Percentiles rank a stretch among this genome's conserved stretches.
These are phyloP conservation scores for Apodospora peruviana DNA, from an alignment of 495 filamentous ascomycete genomes.

Conservation along the genomic window DNA sequence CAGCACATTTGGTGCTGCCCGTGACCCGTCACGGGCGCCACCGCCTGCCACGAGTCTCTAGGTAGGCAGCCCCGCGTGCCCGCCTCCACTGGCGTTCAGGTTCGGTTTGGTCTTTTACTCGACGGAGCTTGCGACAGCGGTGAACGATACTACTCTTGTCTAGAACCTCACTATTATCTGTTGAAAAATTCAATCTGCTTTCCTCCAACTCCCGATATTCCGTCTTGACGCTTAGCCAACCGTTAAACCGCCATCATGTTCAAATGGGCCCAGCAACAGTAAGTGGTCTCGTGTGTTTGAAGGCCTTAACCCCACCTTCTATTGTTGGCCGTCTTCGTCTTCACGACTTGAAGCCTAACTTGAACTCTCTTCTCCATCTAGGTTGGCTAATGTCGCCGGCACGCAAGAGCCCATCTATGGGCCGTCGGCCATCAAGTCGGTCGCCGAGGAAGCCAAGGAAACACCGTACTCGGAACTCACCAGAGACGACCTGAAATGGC, in stretches of 20 bases:
- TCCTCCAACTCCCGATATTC: background rate
- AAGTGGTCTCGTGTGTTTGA: constrained; percentile 12
- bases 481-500: constrained; percentile 78
- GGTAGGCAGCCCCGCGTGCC: background rate
- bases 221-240: background rate
- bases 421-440: constrained; percentile 77
- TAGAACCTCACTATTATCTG: too few relatives aligned
- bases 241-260: constrained; percentile 33
- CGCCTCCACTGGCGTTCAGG: background rate
- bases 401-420: constrained; percentile 97
- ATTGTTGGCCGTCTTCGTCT: background rate
- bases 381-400: constrained; percentile 85
- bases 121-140: background rate
- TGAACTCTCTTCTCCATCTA: constrained; percentile 25
- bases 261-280: constrained; percentile 47
- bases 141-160: background rate
- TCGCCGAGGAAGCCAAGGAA: constrained; percentile 71
- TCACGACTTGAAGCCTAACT: constrained; percentile 4
- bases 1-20: background rate
- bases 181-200: too few relatives aligned
- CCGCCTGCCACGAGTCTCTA: background rate
- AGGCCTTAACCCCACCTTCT: constrained; percentile 8
- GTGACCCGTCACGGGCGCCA: too few relatives aligned
- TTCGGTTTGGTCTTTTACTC: background rate
- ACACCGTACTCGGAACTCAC: constrained; percentile 75